These are phyloP conservation scores for Tetrapisispora namnaoensis DNA, from an alignment of 805 yeast species.

Conservation along the genomic window DNA sequence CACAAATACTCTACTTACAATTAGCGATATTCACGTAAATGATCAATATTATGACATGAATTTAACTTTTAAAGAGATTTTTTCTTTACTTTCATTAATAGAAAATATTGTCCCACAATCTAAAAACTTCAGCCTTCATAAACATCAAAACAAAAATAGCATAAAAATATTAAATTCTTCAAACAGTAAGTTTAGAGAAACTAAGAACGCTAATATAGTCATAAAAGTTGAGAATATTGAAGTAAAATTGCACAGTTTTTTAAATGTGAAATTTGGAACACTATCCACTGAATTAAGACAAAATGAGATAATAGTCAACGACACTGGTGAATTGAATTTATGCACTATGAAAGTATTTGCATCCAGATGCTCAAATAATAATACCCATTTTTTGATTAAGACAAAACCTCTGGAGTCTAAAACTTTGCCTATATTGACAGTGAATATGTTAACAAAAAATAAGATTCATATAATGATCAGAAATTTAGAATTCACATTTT, in stretches of 20 bases:
- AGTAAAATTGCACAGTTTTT: constrained; percentile 6
- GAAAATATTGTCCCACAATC: not conserved
- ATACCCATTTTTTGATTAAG: not conserved
- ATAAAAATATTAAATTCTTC: constrained; percentile 23
- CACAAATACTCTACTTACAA: not conserved
- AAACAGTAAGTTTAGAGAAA: constrained; percentile 14
- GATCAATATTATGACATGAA: not conserved
- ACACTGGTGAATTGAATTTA: constrained; percentile 3
- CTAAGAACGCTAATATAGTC: constrained; percentile 10
- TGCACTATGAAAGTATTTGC: constrained; percentile 6
- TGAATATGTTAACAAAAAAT: constrained; percentile 30
- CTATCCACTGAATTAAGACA: constrained; percentile 6
- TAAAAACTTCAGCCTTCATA: not conserved
- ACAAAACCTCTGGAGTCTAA: not conserved
- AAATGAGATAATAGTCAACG: constrained; percentile 10
- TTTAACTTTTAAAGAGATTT: not conserved
- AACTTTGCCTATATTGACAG: constrained; percentile 32
- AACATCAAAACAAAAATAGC: constrained; percentile 7
- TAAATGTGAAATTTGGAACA: constrained; percentile 14
- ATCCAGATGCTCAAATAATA: constrained; percentile 5
- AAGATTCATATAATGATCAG: constrained; percentile 36
- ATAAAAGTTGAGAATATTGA: constrained; percentile 9
- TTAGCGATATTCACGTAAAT: too few relatives aligned
- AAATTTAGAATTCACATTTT: constrained; percentile 44
- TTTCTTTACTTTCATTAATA: not conserved